phyloP scores from a whole-genome alignment of 1,284 basidiomycete species.

The Apiotrichum veenhuisii region DNA sequence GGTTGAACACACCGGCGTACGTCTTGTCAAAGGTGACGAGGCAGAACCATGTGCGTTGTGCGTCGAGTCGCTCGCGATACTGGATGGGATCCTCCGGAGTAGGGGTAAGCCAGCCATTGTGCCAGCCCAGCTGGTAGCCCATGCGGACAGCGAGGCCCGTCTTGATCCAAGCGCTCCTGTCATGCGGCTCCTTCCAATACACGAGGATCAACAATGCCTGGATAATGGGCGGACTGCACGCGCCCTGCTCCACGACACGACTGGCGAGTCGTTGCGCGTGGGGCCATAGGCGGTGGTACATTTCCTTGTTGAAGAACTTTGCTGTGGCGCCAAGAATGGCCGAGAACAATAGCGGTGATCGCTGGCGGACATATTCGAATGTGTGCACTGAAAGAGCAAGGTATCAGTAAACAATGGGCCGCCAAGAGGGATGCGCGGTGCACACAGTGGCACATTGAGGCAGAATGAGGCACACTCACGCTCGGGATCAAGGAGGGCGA shows the following conservation, averaged over 20 bases:
- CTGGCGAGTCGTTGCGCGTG: slow-evolving; percentile 14
- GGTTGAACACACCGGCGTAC: slow-evolving; percentile 2
- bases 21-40: slow-evolving; percentile 1
- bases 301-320: slow-evolving; percentile 63
- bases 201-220: slow-evolving; percentile 18
- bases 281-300: background rate
- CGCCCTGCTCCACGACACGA: slow-evolving; percentile 6
- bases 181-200: slow-evolving; percentile 22
- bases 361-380: slow-evolving; percentile 7
- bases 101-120: background rate
- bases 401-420: background rate
- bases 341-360: slow-evolving; percentile 11
- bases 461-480: slow-evolving; percentile 15
- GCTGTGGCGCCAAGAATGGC: slow-evolving; percentile 73
- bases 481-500: slow-evolving; percentile 16
- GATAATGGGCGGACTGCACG: slow-evolving; percentile 9
- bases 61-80: background rate
- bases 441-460: too few species aligned
- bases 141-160: slow-evolving; percentile 22
- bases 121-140: slow-evolving; percentile 18
- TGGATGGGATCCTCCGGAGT: background rate
- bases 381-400: slow-evolving; percentile 12
- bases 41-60: slow-evolving; percentile 2
- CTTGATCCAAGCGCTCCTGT: slow-evolving; percentile 24
- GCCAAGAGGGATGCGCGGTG: too few species aligned